Base-by-base conservation (phyloP, 108 stramenopile genomes). In the Mayamaea pseudoterrestris region DNA sequence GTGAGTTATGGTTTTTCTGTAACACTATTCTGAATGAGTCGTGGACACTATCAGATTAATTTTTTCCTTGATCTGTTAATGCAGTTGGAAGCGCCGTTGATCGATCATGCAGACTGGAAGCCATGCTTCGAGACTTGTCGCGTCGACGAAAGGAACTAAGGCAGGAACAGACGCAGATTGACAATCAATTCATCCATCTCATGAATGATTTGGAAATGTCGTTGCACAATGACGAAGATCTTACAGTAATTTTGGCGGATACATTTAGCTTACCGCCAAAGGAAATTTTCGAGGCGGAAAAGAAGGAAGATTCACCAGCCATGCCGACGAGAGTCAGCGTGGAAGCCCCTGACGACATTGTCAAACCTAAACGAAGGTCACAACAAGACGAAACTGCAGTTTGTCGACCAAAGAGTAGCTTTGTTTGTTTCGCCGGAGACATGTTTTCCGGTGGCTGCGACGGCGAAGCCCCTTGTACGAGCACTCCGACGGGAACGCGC, bases 191-290 rank as follows among this genome's bases (percentile, higher is more conserved):
- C 42, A 66, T 74, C 42, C 57, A 61, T 3, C 54, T 77, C 17
- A 76, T 80, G 78, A 79, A 77, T 42, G 75, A 80, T 36, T 44
- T 84, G 32, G 75, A 84, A 61, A 61, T 60, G 7, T 65, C 77
- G 5, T 52, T 88, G 21, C 47, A 83, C 37, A 66, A 74, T 7
- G 74, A 76, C 17, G 81, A 83, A 57, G 84, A 87, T 58, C 40
- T 78, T 1, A 78, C 76, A 25, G 69, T 76, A 2, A 63, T 76
- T 55, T 48, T 47, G 7, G 68, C 60, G 13, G 61, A 64, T 18
- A 56, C 69, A 3, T 67, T 70, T 39, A n/a, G n/a, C n/a, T n/a
- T n/a, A n/a, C n/a, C 47, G 54, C 27, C 41, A 42, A 13, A 14
- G n/a, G n/a, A n/a, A n/a, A n/a, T n/a, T n/a, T n/a, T n/a, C n/a